Evolutionary conservation across 2,329 filamentous ascomycete genomes (phyloP).

Genomic region (Aspergillus nomiae): DNA sequence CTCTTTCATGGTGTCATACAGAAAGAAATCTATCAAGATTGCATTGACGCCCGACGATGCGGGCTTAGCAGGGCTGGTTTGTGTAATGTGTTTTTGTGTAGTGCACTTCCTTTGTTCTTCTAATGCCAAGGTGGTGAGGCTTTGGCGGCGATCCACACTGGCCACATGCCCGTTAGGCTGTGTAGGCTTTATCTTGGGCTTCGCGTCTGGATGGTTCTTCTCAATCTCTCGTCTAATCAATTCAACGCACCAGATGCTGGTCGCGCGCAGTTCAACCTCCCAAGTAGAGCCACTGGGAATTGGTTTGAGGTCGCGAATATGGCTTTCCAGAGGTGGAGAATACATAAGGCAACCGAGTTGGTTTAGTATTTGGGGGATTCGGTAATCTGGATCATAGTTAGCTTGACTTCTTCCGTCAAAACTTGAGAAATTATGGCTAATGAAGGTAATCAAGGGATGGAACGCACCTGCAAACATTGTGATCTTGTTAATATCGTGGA

Average conservation of each 20-base stretch:
- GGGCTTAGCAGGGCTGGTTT: slow-evolving; percentile 13
- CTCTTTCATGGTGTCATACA: slow-evolving; percentile 93
- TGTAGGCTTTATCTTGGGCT: slow-evolving; percentile 25
- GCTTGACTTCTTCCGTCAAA: neutral
- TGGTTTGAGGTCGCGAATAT: slow-evolving; percentile 65
- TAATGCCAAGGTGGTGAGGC: slow-evolving; percentile 7
- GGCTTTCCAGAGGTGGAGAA: slow-evolving; percentile 73
- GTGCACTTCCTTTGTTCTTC: slow-evolving; percentile 17
- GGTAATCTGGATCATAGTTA: slow-evolving; percentile 66
- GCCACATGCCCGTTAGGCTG: neutral
- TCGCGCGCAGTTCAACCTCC: slow-evolving; percentile 87
- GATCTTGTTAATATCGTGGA: slow-evolving; percentile 88
- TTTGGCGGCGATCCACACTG: neutral
- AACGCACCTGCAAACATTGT: slow-evolving; percentile 84
- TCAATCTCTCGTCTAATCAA: slow-evolving; percentile 80
- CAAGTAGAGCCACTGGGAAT: slow-evolving; percentile 73
- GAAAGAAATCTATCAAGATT: slow-evolving; percentile 93
- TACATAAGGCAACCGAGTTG: slow-evolving; percentile 80
- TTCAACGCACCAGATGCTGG: slow-evolving; percentile 96
- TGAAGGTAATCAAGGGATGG: neutral
- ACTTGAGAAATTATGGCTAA: neutral
- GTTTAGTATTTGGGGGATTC: slow-evolving; percentile 90
- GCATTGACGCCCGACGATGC: slow-evolving; percentile 65
- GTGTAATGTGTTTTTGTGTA: slow-evolving; percentile 22
- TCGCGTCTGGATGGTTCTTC: slow-evolving; percentile 68